Evolutionary conservation across 805 yeast species (phyloP).

Genomic region (Debaryomyces maramus): DNA sequence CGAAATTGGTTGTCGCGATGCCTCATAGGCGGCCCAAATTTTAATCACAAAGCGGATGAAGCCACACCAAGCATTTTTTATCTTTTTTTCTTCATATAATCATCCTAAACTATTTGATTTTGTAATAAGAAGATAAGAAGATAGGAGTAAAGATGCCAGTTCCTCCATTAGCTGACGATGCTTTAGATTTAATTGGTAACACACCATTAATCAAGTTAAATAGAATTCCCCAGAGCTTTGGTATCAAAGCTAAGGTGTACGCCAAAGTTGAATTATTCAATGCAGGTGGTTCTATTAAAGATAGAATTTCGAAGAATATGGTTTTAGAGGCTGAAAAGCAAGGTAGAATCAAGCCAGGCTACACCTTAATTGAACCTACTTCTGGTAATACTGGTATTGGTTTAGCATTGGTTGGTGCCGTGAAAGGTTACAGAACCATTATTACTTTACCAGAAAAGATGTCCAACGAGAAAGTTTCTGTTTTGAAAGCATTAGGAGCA

Average conservation of each 20-base stretch:
- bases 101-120: too few species aligned
- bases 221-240: constrained; percentile 72
- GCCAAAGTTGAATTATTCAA: constrained; percentile 83
- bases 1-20: too few species aligned
- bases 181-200: constrained; percentile 78
- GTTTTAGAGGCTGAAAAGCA: constrained; percentile 78
- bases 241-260: constrained; percentile 67
- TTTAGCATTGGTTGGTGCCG: constrained; percentile 82
- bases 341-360: constrained; percentile 81
- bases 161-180: constrained; percentile 49
- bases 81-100: too few species aligned
- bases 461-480: constrained; percentile 89
- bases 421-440: constrained; percentile 81
- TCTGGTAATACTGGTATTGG: constrained; percentile 94
- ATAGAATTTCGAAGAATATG: constrained; percentile 85
- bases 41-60: too few species aligned
- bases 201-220: constrained; percentile 78
- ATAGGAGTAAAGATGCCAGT: constrained; percentile 12
- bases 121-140: neutral
- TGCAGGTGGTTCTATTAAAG: constrained; percentile 90
- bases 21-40: too few species aligned
- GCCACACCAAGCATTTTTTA: too few species aligned
- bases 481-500: constrained; percentile 85
- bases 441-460: constrained; percentile 88
- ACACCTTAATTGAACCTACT: constrained; percentile 84